Evolutionary conservation across 2,329 filamentous ascomycete genomes (phyloP).

Genomic region (Trichoderma simmonsii): DNA sequence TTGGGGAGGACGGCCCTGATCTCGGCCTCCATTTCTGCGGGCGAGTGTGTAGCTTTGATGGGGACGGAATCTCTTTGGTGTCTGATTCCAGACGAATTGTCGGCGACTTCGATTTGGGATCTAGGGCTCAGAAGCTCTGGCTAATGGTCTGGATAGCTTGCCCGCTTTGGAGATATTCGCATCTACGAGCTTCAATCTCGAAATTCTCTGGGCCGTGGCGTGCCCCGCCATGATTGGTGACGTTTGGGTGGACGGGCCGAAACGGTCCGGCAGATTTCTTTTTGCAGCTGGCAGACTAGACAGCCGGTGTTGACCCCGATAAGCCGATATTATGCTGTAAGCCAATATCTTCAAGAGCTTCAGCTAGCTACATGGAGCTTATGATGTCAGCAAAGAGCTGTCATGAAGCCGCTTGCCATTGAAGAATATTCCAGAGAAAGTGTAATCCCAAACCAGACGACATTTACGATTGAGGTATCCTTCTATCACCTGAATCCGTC

Average conservation of each 20-base stretch:
- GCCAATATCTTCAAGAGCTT: neutral
- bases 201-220: conserved; percentile 10
- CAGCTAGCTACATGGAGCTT: neutral
- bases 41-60: neutral
- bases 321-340: neutral
- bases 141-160: neutral
- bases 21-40: conserved; percentile 72
- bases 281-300: neutral
- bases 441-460: neutral
- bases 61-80: neutral
- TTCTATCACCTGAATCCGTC: neutral
- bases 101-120: neutral
- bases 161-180: neutral
- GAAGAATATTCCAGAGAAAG: neutral
- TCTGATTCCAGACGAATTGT: neutral
- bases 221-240: conserved; percentile 13
- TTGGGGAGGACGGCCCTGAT: conserved; percentile 80
- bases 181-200: neutral
- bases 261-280: neutral
- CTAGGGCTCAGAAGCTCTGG: neutral
- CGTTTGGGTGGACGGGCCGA: conserved; percentile 1
- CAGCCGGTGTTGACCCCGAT: neutral
- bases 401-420: neutral
- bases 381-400: neutral
- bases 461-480: neutral